Conservation (phyloP, 306 rosid species). For the Macrotyloma uniflorum region DNA sequence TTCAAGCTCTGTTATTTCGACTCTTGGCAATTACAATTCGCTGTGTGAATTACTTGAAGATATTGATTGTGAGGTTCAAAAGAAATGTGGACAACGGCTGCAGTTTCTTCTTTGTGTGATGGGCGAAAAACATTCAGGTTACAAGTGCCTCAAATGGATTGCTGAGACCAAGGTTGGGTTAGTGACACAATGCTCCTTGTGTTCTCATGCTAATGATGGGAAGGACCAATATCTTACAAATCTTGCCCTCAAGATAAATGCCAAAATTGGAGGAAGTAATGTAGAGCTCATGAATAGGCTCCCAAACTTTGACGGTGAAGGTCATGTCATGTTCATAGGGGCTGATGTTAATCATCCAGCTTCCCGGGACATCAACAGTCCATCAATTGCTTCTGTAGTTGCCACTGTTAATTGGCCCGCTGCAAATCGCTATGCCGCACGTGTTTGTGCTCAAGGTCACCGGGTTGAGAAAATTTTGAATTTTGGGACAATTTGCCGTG, state of each 20-base stretch:
- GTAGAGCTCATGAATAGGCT: slow-evolving; percentile 58
- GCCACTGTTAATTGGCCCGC: slow-evolving; percentile 79
- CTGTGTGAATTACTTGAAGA: slow-evolving; percentile 49
- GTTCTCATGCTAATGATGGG: slow-evolving; percentile 38
- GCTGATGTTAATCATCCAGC: slow-evolving; percentile 90
- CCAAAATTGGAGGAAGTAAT: slow-evolving; percentile 88
- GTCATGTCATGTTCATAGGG: slow-evolving; percentile 78
- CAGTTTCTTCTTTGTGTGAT: slow-evolving; percentile 78
- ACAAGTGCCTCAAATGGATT: slow-evolving; percentile 72
- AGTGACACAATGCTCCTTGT: slow-evolving; percentile 81
- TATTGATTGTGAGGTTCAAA: slow-evolving; percentile 22
- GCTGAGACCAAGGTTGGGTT: slow-evolving; percentile 75
- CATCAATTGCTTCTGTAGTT: slow-evolving; percentile 85
- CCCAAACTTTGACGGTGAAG: slow-evolving; percentile 47
- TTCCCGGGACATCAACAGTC: slow-evolving; percentile 47
- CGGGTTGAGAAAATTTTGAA: slow-evolving; percentile 54
- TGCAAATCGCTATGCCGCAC: slow-evolving; percentile 72
- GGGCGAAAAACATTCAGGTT: slow-evolving; percentile 56
- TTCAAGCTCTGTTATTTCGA: not conserved
- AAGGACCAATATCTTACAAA: slow-evolving; percentile 69
- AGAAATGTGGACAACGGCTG: not conserved
- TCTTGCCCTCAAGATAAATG: slow-evolving; percentile 78
- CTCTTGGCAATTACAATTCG: slow-evolving; percentile 25
- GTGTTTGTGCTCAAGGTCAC: slow-evolving; percentile 58
- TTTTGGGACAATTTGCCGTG: slow-evolving; percentile 63